Conservation (phyloP, 2,329 filamentous ascomycete genomes). For the Xylaria sp. region DNA sequence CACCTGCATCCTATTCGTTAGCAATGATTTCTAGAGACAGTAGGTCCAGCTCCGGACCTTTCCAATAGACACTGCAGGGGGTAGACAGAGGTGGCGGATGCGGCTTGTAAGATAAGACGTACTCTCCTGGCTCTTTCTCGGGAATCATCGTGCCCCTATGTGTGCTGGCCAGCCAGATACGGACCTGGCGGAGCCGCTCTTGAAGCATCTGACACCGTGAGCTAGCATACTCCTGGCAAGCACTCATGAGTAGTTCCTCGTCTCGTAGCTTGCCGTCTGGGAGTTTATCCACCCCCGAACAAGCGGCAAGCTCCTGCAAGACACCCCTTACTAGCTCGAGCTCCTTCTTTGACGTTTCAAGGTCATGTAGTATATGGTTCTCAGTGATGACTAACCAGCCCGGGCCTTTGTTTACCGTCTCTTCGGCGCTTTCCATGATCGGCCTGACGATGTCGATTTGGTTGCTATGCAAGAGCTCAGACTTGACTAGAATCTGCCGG, state of each 20-base stretch:
- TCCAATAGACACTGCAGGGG: no score
- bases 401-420: not conserved
- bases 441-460: constrained; percentile 4
- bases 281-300: not conserved
- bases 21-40: not conserved
- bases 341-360: constrained; percentile 32
- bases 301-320: constrained; percentile 24
- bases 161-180: constrained; percentile 23
- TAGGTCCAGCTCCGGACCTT: no score
- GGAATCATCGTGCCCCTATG: constrained; percentile 25
- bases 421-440: not conserved
- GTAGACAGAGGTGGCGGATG: no score
- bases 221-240: constrained; percentile 32
- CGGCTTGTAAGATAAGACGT: not conserved
- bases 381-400: constrained; percentile 28
- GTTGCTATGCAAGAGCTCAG: constrained; percentile 14
- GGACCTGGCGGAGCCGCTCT: constrained; percentile 31
- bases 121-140: constrained; percentile 25
- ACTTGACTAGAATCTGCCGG: constrained; percentile 3
- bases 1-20: constrained; percentile 19
- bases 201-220: constrained; percentile 29
- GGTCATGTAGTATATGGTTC: constrained; percentile 23
- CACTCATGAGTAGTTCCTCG: constrained; percentile 25
- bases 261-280: constrained; percentile 7
- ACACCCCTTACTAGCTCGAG: constrained; percentile 29